phyloP scores from a whole-genome alignment of 2,329 filamentous ascomycete species.

The Cladosporium austrohemisphaericum region DNA sequence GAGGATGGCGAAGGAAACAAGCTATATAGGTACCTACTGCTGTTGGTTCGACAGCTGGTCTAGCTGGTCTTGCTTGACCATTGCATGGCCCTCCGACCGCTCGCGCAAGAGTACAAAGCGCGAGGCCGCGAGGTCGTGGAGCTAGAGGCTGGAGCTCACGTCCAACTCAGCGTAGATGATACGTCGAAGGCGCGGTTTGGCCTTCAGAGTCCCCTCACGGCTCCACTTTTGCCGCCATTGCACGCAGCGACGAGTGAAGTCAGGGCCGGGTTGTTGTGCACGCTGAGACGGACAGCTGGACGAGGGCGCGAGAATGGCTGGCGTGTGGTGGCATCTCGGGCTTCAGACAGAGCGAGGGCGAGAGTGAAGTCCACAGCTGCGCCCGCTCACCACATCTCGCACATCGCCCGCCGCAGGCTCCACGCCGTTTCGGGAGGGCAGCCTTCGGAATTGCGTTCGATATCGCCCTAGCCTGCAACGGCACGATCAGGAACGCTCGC shows the following conservation, averaged over 20 bases:
- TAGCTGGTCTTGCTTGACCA: too few relatives aligned
- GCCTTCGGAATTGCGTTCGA: background rate
- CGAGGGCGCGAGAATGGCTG: background rate
- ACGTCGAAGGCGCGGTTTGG: slow-evolving; percentile 6
- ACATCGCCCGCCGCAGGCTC: background rate
- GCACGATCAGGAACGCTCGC: background rate
- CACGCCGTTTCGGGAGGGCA: background rate
- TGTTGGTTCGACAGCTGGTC: too few relatives aligned
- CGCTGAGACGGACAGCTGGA: slow-evolving; percentile 2
- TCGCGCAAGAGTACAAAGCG: slow-evolving; percentile 11
- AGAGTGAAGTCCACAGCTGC: slow-evolving; percentile 7
- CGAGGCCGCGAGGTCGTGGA: slow-evolving; percentile 15
- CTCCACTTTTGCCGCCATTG: slow-evolving; percentile 13
- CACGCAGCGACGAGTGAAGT: background rate
- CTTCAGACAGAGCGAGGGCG: slow-evolving; percentile 16
- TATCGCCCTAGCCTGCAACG: slow-evolving; percentile 4
- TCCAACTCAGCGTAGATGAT: slow-evolving; percentile 9
- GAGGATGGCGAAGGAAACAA: background rate
- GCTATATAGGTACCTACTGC: slow-evolving; percentile 12
- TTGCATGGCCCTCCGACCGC: background rate
- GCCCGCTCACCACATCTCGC: background rate
- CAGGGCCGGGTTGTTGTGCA: slow-evolving; percentile 5
- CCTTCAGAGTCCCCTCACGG: slow-evolving; percentile 9
- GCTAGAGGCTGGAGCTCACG: slow-evolving; percentile 9
- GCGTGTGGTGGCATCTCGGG: slow-evolving; percentile 11